Evolutionary conservation across 2,329 filamentous ascomycete species (phyloP).

Genomic region (Alternaria viburni): DNA sequence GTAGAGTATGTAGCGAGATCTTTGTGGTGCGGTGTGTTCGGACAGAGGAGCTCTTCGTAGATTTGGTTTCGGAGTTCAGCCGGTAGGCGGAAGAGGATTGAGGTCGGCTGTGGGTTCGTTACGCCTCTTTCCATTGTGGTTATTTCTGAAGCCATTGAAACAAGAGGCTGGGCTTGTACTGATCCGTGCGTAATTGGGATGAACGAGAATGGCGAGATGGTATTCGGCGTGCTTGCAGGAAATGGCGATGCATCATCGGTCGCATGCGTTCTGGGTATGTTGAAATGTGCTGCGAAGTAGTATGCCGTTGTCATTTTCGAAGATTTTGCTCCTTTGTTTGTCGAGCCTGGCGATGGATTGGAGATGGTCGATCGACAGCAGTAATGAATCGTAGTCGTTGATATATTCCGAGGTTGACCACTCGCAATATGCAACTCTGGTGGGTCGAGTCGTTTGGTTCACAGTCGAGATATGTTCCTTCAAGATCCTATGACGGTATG

Average conservation of each 20-base stretch:
- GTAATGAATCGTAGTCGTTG: not conserved
- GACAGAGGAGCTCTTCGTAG: constrained; percentile 50
- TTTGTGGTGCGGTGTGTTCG: constrained; percentile 18
- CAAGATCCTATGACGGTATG: not conserved
- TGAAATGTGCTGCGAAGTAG: constrained; percentile 30
- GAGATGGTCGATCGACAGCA: not conserved
- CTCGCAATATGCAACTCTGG: not conserved
- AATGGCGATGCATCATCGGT: not conserved
- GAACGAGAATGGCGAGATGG: not conserved
- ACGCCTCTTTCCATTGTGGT: constrained; percentile 5
- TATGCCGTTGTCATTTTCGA: constrained; percentile 22
- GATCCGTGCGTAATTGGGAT: not conserved
- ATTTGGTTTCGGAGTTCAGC: constrained; percentile 68
- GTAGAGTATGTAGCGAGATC: constrained; percentile 10
- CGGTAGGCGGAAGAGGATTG: constrained; percentile 57
- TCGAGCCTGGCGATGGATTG: not conserved
- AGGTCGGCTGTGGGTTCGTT: constrained; percentile 18
- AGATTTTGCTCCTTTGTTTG: not conserved
- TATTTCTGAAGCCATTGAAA: not conserved
- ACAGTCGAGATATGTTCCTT: not conserved
- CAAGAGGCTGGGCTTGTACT: constrained; percentile 3
- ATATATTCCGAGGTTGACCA: not conserved
- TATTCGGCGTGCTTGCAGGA: not conserved
- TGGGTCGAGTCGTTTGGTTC: not conserved
- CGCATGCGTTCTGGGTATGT: constrained; percentile 10